Conservation (phyloP, 1,284 basidiomycete genomes). For the Cutaneotrichosporon dermatis region DNA sequence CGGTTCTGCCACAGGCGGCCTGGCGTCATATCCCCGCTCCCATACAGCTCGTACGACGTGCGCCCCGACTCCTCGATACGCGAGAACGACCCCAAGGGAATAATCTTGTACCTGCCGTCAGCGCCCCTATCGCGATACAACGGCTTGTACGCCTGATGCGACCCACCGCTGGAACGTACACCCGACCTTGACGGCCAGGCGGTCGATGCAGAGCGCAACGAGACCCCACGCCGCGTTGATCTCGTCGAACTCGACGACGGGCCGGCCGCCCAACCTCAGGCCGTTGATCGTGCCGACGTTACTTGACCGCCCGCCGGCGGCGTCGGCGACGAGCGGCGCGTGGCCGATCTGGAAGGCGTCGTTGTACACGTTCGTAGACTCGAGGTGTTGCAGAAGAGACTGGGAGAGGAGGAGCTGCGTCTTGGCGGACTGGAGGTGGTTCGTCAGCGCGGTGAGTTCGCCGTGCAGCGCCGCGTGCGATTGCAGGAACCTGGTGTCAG, state of each 20-base stretch:
- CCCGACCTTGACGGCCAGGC: constrained; percentile 82
- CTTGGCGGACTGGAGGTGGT: constrained; percentile 28
- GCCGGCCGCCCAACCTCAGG: constrained; percentile 79
- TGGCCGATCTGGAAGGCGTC: constrained; percentile 98
- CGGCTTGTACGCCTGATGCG: no score
- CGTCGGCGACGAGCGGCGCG: constrained; percentile 31
- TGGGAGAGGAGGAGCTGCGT: constrained; percentile 45
- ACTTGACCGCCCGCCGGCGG: constrained; percentile 45
- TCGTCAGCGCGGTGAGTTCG: constrained; percentile 22
- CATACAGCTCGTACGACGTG: constrained; percentile 76
- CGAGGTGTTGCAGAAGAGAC: constrained; percentile 57
- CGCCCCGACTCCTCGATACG: constrained; percentile 69
- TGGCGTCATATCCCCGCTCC: constrained; percentile 78
- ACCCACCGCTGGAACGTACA: constrained; percentile 76
- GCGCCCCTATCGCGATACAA: neutral
- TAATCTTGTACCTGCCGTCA: constrained; percentile 66
- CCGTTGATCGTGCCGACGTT: constrained; percentile 93
- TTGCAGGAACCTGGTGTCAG: constrained; percentile 50
- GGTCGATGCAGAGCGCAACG: constrained; percentile 83
- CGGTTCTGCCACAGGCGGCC: constrained; percentile 83
- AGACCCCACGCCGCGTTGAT: constrained; percentile 99
- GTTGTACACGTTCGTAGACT: constrained; percentile 94
- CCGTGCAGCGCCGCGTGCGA: constrained; percentile 25
- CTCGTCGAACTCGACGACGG: constrained; percentile 91
- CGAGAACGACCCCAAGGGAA: constrained; percentile 90